Evolutionary conservation across 2,329 filamentous ascomycete species (phyloP), one percentile per base, ranked within the genome.

Genomic region (Fusarium buharicum): DNA sequence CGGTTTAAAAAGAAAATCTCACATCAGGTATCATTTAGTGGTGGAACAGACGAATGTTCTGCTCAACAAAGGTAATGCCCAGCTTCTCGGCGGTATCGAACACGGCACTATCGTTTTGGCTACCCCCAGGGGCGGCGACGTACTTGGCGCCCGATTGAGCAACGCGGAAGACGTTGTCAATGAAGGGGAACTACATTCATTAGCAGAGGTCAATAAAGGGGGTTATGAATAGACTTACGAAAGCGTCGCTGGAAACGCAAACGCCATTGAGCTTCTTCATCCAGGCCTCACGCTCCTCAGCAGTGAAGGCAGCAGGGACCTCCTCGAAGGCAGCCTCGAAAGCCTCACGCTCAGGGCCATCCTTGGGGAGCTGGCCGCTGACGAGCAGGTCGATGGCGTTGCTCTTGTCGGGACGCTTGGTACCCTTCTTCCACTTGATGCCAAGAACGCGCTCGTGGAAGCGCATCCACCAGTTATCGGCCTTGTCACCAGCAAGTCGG

Each of bases 391-490:
- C 95, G 73, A 98, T 97, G 66, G 93, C 94, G 76, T 99, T 99
- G 82, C 91, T 96, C 87, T 98, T 99, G 77, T 97, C 94, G 41
- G 95, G 86, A 55, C 95, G 88, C 88, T 98, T 98, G 74, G 91
- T 92, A 71, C 95, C 94, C 82, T 95, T 94, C 86, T 97, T 97
- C 92, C 93, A 99, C 82, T 94, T 91, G 76, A 99, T 90, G 73
- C 82, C 84, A 45, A 98, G 84, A 12, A 95, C 91, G 49, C 92
- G 90, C 69, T 92, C 89, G 82, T 97, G 91, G 87, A 98, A 98
- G 72, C 95, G 91, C 84, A 99, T 90, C 95, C 94, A 99, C 94
- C 94, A 98, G 84, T 96, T 97, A 79, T 99, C 95, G 44, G 93
- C 92, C 84, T 99, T 99, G 83, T 98, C 94, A 59, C 95, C 95